These are phyloP conservation scores for Claviceps monticola DNA, from an alignment of 2,329 filamentous ascomycete species.

Conservation along the genomic window DNA sequence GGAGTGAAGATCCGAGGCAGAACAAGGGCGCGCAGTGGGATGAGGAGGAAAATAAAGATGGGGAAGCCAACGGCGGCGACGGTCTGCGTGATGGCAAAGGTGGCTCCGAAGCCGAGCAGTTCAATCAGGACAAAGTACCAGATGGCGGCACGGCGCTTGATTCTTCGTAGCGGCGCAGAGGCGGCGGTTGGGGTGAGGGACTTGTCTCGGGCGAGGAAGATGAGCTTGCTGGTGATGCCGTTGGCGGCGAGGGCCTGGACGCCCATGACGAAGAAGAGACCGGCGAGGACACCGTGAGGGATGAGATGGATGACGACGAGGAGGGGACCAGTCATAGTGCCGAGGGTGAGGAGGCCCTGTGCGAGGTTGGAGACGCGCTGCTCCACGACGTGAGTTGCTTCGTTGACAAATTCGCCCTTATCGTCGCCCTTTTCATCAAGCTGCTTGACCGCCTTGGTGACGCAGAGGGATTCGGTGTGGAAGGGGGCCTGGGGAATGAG, in stretches of 20 bases:
- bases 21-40: constrained; percentile 50
- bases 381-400: constrained; percentile 54
- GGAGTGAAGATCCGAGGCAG: constrained; percentile 47
- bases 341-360: constrained; percentile 63
- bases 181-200: constrained; percentile 37
- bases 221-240: constrained; percentile 60
- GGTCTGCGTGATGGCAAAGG: constrained; percentile 72
- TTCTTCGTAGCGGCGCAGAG: constrained; percentile 43
- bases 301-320: constrained; percentile 63
- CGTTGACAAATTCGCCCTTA: constrained; percentile 41
- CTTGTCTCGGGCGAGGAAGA: constrained; percentile 54
- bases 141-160: constrained; percentile 49
- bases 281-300: constrained; percentile 65
- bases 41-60: constrained; percentile 55
- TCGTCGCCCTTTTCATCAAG: constrained; percentile 37
- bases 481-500: constrained; percentile 76
- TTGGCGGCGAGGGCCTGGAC: constrained; percentile 64
- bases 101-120: constrained; percentile 58
- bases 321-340: constrained; percentile 64
- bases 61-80: constrained; percentile 74
- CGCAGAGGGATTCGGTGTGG: constrained; percentile 66
- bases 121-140: constrained; percentile 60
- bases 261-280: constrained; percentile 77
- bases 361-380: constrained; percentile 68
- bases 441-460: constrained; percentile 42